Evolutionary conservation across 345 rosid species (phyloP).

Genomic region (Salix dunnii): DNA sequence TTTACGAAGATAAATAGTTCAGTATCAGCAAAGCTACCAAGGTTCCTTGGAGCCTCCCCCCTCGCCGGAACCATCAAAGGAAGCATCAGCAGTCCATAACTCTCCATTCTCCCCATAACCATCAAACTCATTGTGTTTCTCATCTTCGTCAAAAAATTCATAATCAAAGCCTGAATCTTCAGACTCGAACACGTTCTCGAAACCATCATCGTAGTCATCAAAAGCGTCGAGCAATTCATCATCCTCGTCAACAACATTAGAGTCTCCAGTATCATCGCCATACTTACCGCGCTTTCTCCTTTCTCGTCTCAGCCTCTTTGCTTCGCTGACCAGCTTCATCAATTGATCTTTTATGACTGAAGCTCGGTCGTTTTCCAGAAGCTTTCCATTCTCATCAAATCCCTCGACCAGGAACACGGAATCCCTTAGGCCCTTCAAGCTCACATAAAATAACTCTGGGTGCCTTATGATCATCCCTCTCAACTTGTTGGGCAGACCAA

Average conservation of each 20-base stretch:
- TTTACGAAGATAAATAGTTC: neutral
- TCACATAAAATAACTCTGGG: slow-evolving; percentile 79
- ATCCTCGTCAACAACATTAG: neutral
- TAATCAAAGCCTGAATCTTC: slow-evolving; percentile 50
- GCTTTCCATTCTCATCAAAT: slow-evolving; percentile 60
- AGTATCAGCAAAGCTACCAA: slow-evolving; percentile 40
- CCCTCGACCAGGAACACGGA: slow-evolving; percentile 73
- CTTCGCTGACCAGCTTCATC: slow-evolving; percentile 59
- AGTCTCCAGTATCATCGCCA: slow-evolving; percentile 1
- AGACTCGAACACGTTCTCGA: slow-evolving; percentile 64
- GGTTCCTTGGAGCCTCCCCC: slow-evolving; percentile 30
- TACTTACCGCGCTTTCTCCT: slow-evolving; percentile 35
- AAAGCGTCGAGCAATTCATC: slow-evolving; percentile 20
- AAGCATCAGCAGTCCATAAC: slow-evolving; percentile 53
- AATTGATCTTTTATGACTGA: slow-evolving; percentile 46
- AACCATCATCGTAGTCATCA: slow-evolving; percentile 61
- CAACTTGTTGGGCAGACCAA: slow-evolving; percentile 63
- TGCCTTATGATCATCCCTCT: slow-evolving; percentile 73
- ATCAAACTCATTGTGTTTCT: slow-evolving; percentile 16
- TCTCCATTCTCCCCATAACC: slow-evolving; percentile 26
- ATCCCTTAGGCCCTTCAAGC: slow-evolving; percentile 72
- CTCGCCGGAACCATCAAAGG: slow-evolving; percentile 5
- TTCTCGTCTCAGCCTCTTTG: slow-evolving; percentile 64
- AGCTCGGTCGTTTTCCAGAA: slow-evolving; percentile 56
- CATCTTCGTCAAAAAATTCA: slow-evolving; percentile 31